phyloP scores from a whole-genome alignment of 1,284 basidiomycete species.

The Tylopilus microsporus region DNA sequence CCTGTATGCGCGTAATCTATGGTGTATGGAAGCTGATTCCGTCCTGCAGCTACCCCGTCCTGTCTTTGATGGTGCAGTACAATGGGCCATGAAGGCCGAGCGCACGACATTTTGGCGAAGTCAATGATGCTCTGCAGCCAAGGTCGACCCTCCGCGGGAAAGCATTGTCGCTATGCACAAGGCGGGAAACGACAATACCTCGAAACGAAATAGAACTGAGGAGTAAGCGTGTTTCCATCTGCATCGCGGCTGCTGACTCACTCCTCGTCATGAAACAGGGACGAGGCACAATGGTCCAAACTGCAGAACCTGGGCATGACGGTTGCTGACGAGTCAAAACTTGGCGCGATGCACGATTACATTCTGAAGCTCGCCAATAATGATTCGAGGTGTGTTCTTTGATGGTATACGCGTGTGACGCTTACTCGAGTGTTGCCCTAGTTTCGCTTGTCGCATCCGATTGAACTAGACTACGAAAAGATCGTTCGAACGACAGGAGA shows the following conservation, averaged over 20 bases:
- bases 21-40: background rate
- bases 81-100: constrained; percentile 82
- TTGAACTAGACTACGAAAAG: constrained; percentile 56
- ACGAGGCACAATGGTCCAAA: constrained; percentile 68
- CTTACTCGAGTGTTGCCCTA: constrained; percentile 27
- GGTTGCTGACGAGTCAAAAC: constrained; percentile 71
- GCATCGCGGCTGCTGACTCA: background rate
- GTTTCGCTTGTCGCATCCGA: constrained; percentile 60
- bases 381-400: constrained; percentile 46
- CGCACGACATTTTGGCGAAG: constrained; percentile 73
- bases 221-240: constrained; percentile 49
- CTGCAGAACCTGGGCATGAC: constrained; percentile 82
- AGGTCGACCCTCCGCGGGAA: constrained; percentile 63
- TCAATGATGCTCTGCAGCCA: constrained; percentile 42
- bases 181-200: constrained; percentile 38
- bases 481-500: constrained; percentile 62
- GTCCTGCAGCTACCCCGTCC: constrained; percentile 62
- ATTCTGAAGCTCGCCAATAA: constrained; percentile 79
- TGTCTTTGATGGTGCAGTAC: constrained; percentile 80
- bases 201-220: constrained; percentile 59
- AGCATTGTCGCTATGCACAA: constrained; percentile 62
- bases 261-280: constrained; percentile 41
- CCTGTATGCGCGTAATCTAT: constrained; percentile 54
- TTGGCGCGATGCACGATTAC: constrained; percentile 83
- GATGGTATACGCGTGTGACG: background rate